Percentiles rank a stretch among this genome's conserved stretches.
These are phyloP conservation scores for Scopulariopsis brevicaulis DNA, from an alignment of 2,329 filamentous ascomycete species.

Conservation along the genomic window DNA sequence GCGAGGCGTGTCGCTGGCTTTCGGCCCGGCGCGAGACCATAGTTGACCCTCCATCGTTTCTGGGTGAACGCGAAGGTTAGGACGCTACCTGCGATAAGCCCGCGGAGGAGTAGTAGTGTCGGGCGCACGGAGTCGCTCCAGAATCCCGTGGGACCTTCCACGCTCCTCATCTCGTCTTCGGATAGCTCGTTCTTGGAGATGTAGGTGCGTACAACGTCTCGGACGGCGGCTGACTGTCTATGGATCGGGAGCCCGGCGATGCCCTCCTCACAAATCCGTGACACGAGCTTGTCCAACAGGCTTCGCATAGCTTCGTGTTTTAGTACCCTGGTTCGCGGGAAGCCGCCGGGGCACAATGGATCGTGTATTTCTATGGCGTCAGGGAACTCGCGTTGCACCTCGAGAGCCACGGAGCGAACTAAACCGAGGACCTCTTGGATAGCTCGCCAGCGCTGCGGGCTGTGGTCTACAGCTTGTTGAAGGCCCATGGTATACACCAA, in stretches of 20 bases:
- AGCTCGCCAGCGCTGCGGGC: conserved; percentile 42
- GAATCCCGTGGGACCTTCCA: conserved; percentile 21
- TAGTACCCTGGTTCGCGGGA: conserved; percentile 38
- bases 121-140: conserved; percentile 21
- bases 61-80: conserved; percentile 37
- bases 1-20: conserved; percentile 32
- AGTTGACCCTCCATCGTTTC: conserved; percentile 57
- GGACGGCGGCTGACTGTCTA: conserved; percentile 16
- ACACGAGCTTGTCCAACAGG: conserved; percentile 20
- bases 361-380: conserved; percentile 28
- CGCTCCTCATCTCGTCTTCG: conserved; percentile 14
- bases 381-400: conserved; percentile 18
- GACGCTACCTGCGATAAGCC: conserved; percentile 44
- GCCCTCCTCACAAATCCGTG: conserved; percentile 29
- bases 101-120: conserved; percentile 35
- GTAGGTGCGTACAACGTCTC: conserved; percentile 26
- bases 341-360: conserved; percentile 17
- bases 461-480: conserved; percentile 36
- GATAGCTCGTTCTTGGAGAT: conserved; percentile 25
- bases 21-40: conserved; percentile 37
- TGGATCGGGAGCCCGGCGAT: conserved; percentile 27
- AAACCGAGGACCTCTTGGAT: conserved; percentile 40
- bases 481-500: conserved; percentile 50
- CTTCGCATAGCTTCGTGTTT: conserved; percentile 13
- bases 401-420: conserved; percentile 17